phyloP scores from a whole-genome alignment of 2,329 filamentous ascomycete genomes.

The Corynespora cassiicola region DNA sequence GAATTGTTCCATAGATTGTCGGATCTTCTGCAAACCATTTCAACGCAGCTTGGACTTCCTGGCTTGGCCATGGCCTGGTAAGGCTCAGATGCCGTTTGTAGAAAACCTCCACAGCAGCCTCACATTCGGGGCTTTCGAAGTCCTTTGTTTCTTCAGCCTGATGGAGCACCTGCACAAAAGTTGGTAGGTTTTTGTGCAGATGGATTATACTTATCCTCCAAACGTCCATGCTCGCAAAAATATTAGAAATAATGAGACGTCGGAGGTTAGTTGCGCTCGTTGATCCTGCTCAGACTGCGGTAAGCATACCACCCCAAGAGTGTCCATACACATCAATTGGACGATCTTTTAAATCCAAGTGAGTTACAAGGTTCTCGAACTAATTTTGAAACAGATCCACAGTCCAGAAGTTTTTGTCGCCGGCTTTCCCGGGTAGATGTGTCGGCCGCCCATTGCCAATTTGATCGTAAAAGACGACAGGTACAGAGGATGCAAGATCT shows the following conservation, averaged over 20 bases:
- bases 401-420: conserved; percentile 57
- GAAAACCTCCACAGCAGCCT: conserved; percentile 15
- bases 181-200: conserved; percentile 22
- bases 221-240: no score
- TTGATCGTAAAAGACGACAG: conserved; percentile 63
- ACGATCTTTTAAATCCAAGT: conserved; percentile 46
- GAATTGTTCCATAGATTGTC: conserved; percentile 47
- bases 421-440: conserved; percentile 53
- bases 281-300: conserved; percentile 51
- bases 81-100: conserved; percentile 14
- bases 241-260: conserved; percentile 45
- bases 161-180: no score
- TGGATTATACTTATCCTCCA: no score
- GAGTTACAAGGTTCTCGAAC: conserved; percentile 55
- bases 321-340: conserved; percentile 56
- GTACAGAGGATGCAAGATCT: conserved; percentile 48
- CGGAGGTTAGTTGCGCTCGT: no score
- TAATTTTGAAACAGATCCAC: conserved; percentile 56
- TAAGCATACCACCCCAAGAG: conserved; percentile 62
- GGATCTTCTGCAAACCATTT: conserved; percentile 36
- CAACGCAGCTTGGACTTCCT: conserved; percentile 29
- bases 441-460: conserved; percentile 59
- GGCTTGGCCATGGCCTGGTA: conserved; percentile 13
- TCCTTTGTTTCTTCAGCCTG: no score
- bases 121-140: conserved; percentile 17